These are phyloP conservation scores for Fomitopsis pinicola DNA, from an alignment of 1,284 basidiomycete species.

Conservation along the genomic window DNA sequence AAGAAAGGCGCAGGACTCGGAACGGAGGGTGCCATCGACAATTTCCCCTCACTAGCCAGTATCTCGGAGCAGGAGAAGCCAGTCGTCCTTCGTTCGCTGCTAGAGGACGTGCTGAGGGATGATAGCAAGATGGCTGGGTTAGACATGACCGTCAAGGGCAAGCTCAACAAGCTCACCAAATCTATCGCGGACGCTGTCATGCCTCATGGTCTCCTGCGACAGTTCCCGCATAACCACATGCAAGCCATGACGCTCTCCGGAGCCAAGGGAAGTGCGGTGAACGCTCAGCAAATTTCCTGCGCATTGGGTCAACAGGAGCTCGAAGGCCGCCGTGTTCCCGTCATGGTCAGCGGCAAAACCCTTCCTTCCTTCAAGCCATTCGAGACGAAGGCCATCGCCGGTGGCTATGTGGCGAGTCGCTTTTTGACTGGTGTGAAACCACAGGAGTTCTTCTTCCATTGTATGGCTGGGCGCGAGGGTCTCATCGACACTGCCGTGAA, in stretches of 20 bases:
- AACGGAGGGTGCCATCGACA: slow-evolving; percentile 85
- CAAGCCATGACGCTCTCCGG: slow-evolving; percentile 99
- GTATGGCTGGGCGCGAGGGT: slow-evolving; percentile 99
- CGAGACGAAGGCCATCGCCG: slow-evolving; percentile 95
- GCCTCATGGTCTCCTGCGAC: slow-evolving; percentile 84
- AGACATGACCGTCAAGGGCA: slow-evolving; percentile 88
- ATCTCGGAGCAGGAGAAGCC: slow-evolving; percentile 49
- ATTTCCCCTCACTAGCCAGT: slow-evolving; percentile 70
- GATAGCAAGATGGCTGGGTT: slow-evolving; percentile 97
- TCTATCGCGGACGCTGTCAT: slow-evolving; percentile 89
- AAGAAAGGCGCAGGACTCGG: slow-evolving; percentile 71
- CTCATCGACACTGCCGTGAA: slow-evolving; percentile 99
- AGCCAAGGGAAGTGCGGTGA: slow-evolving; percentile 97
- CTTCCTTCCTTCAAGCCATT: slow-evolving; percentile 96
- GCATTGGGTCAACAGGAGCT: slow-evolving; percentile 96
- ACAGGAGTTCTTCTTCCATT: slow-evolving; percentile 99
- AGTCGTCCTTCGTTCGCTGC: slow-evolving; percentile 49
- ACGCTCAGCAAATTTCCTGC: slow-evolving; percentile 97
- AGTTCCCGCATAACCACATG: slow-evolving; percentile 99
- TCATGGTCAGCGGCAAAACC: slow-evolving; percentile 99
- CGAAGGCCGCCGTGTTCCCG: slow-evolving; percentile 96
- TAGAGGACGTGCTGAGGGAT: slow-evolving; percentile 95
- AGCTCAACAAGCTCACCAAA: slow-evolving; percentile 81
- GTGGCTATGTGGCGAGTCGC: slow-evolving; percentile 99
- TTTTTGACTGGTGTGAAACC: slow-evolving; percentile 99